Conservation (phyloP, 2,329 filamentous ascomycete genomes). For the Colletotrichum lindemuthianum region DNA sequence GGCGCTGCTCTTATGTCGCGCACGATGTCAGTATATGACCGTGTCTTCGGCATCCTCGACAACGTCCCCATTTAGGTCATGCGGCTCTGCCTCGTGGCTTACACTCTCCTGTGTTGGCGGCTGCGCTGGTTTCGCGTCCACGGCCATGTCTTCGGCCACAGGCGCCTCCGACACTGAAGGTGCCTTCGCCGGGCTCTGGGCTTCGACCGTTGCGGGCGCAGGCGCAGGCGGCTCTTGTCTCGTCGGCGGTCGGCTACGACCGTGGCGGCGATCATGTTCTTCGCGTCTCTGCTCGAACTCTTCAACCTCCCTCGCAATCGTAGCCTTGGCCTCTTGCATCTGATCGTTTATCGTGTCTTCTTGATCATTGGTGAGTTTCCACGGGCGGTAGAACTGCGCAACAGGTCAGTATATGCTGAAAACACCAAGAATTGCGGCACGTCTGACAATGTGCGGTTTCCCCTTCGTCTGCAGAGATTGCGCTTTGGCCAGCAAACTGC, state of each 20-base stretch:
- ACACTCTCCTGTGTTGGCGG: conserved; percentile 41
- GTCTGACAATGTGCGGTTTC: conserved; percentile 78
- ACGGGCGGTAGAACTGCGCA: conserved; percentile 85
- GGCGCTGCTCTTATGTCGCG: too few species aligned
- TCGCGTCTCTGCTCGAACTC: conserved; percentile 67
- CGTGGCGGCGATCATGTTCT: conserved; percentile 46
- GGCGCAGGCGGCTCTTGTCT: conserved; percentile 46
- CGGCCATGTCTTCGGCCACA: conserved; percentile 46
- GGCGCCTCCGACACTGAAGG: conserved; percentile 47
- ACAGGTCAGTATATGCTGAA: conserved; percentile 5
- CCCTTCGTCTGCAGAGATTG: conserved; percentile 77
- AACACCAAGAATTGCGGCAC: not conserved
- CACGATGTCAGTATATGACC: conserved; percentile 78
- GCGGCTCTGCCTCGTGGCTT: conserved; percentile 55
- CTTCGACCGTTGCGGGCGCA: conserved; percentile 35
- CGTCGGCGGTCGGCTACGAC: conserved; percentile 35
- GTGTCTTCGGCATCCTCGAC: conserved; percentile 88
- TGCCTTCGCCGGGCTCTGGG: conserved; percentile 42
- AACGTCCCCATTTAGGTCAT: conserved; percentile 80
- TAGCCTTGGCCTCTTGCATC: conserved; percentile 70
- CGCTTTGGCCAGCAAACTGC: conserved; percentile 76
- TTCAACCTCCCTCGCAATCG: conserved; percentile 71
- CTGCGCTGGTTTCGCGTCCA: conserved; percentile 48
- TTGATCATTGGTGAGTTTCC: conserved; percentile 76
- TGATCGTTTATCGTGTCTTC: conserved; percentile 78